Evolutionary conservation across 73 alveolate genomes (phyloP).

Genomic region (Tetrahymena thermophila): DNA sequence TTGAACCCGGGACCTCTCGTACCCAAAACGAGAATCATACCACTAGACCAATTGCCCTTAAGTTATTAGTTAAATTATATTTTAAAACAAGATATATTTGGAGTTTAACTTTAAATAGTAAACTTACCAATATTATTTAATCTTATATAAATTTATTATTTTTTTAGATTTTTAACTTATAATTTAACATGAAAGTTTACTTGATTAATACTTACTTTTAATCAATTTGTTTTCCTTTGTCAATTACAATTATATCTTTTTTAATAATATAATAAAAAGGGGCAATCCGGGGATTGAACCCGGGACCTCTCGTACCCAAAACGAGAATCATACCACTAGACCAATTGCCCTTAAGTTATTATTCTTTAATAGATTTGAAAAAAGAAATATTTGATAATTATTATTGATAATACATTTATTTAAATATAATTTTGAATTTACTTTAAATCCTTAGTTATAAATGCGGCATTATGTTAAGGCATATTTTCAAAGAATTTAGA

Average conservation of each 20-base stretch:
- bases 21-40: constrained; percentile 83
- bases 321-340: constrained; percentile 83
- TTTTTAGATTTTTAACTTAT: no score
- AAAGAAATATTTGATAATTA: not conserved
- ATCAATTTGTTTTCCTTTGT: not conserved
- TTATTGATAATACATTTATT: no score
- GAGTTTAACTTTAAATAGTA: not conserved
- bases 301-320: constrained; percentile 89
- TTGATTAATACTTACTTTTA: no score
- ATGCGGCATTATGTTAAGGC: no score
- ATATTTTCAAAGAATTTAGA: no score
- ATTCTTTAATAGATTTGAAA: not conserved
- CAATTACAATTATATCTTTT: not conserved
- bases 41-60: constrained; percentile 74
- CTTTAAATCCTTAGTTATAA: no score
- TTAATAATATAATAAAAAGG: not conserved
- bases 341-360: constrained; percentile 53
- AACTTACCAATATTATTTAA: no score
- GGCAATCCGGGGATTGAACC: constrained; percentile 81
- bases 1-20: constrained; percentile 88
- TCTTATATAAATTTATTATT: no score
- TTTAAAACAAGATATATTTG: not conserved
- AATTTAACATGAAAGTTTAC: no score
- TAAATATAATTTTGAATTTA: no score
- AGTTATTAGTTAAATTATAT: not conserved